Evolutionary conservation across 345 rosid species (phyloP).

Genomic region (Eutrema yunnanense): DNA sequence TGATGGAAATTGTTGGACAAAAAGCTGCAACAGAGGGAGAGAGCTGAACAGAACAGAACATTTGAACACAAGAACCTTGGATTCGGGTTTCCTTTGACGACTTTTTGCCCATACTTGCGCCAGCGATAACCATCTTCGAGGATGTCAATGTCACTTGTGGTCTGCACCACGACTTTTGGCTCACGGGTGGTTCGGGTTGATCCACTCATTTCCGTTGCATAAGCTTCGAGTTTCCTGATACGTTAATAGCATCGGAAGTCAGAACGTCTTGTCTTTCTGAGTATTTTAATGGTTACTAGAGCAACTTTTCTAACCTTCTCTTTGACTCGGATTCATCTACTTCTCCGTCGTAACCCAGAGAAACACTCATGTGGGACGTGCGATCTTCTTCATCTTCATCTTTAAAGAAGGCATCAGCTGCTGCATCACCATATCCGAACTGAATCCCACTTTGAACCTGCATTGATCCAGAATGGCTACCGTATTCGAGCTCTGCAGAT

Average conservation of each 20-base stretch:
- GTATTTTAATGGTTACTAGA: background rate
- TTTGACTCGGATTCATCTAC: slow-evolving; percentile 79
- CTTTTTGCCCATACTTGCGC: slow-evolving; percentile 86
- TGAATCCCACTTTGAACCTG: slow-evolving; percentile 44
- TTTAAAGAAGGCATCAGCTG: slow-evolving; percentile 32
- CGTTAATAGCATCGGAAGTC: background rate
- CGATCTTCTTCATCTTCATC: slow-evolving; percentile 70
- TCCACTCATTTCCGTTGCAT: slow-evolving; percentile 66
- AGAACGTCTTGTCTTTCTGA: background rate
- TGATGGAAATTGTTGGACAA: background rate
- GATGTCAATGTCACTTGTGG: slow-evolving; percentile 68
- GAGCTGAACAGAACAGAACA: background rate
- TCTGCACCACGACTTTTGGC: slow-evolving; percentile 56
- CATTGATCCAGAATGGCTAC: slow-evolving; percentile 34
- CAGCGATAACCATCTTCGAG: slow-evolving; percentile 88
- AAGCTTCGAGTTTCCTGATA: slow-evolving; percentile 72
- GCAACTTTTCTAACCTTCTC: slow-evolving; percentile 52
- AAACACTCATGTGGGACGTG: slow-evolving; percentile 47
- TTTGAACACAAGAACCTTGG: slow-evolving; percentile 46
- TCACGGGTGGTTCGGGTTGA: slow-evolving; percentile 71
- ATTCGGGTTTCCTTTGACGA: slow-evolving; percentile 70
- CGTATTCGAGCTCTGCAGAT: slow-evolving; percentile 40
- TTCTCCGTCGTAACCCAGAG: slow-evolving; percentile 45
- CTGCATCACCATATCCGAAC: slow-evolving; percentile 52
- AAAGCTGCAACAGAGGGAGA: background rate